Evolutionary conservation across 1,284 basidiomycete species (phyloP), one percentile per base, ranked within the genome.

Genomic region (Pterula multifida): DNA sequence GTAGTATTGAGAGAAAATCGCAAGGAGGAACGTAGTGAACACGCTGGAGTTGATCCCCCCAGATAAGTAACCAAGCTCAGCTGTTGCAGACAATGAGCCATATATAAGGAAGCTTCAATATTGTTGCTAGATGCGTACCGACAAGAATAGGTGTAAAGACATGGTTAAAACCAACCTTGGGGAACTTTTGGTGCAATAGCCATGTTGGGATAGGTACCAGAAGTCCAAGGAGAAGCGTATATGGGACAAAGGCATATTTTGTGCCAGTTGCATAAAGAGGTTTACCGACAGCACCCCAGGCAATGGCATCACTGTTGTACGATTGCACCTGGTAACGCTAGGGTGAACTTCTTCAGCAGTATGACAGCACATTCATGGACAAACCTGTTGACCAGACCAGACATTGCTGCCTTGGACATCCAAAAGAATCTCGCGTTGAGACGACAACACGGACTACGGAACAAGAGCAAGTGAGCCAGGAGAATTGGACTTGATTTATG

Each of bases 301-400:
- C 66, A 36, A 80, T 69, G 3, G 77, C 76, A 58, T 73, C 64
- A 59, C 69, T 61, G 61, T 71, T 68, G 56, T 60, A 65, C 3
- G 60, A 57, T 55, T 58, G 49, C 3, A 23, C 35, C 26, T 52
- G 28, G n/a, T n/a, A n/a, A n/a, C n/a, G n/a, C 58, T 61, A 44
- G 55, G 12, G 57, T 59, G 28, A 24, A 13, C 13, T 32, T 54
- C 36, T 3, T 52, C 54, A 11, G 25, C 47, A 2, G 55, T 50
- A 49, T 55, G 53, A n/a, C n/a, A n/a, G n/a, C n/a, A n/a, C n/a
- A n/a, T n/a, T n/a, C n/a, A n/a, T n/a, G 21, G 17, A 63, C 67
- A 23, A 61, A 64, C 55, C 73, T 78, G 64, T 84, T 84, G 56
- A 0, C 75, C 76, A 53, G 72, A 76, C 79, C 79, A 81, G 26